phyloP scores from a whole-genome alignment of 1,139 yeast species.

The Hansenula anomala region DNA sequence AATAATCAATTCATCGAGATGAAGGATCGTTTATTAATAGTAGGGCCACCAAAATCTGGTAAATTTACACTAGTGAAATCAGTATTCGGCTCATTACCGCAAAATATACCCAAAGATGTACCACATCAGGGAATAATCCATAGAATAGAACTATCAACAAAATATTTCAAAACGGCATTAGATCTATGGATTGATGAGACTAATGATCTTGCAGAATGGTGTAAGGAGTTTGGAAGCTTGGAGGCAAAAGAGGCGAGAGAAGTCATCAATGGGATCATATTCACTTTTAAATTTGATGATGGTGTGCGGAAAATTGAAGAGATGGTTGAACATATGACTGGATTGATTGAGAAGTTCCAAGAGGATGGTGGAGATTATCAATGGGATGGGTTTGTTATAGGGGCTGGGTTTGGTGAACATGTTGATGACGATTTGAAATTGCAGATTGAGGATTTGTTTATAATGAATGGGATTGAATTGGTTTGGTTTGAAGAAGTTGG shows the following conservation, averaged over 20 bases:
- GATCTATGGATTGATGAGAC: conserved; percentile 28
- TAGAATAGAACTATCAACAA: conserved; percentile 14
- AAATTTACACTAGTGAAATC: background rate
- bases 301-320: background rate
- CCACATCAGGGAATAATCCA: conserved; percentile 3
- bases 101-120: background rate
- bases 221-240: conserved; percentile 16
- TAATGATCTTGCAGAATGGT: conserved; percentile 22
- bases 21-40: background rate
- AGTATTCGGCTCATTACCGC: background rate
- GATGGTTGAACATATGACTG: background rate
- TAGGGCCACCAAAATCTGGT: background rate
- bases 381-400: conserved; percentile 8
- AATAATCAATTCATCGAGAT: no score
- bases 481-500: conserved; percentile 1
- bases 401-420: conserved; percentile 11
- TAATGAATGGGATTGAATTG: conserved; percentile 4
- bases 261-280: conserved; percentile 25
- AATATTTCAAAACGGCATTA: conserved; percentile 22
- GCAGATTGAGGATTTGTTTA: conserved; percentile 2
- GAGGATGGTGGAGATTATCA: background rate
- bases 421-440: conserved; percentile 5
- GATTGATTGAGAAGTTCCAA: conserved; percentile 1
- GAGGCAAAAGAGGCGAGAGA: conserved; percentile 24
- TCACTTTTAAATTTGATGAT: conserved; percentile 6